A percentile compares a stretch with the other conserved stretches of the same genome.
Evolutionary conservation across 2,329 filamentous ascomycete species (phyloP).

Genomic region (Sphaerostilbella broomeana): DNA sequence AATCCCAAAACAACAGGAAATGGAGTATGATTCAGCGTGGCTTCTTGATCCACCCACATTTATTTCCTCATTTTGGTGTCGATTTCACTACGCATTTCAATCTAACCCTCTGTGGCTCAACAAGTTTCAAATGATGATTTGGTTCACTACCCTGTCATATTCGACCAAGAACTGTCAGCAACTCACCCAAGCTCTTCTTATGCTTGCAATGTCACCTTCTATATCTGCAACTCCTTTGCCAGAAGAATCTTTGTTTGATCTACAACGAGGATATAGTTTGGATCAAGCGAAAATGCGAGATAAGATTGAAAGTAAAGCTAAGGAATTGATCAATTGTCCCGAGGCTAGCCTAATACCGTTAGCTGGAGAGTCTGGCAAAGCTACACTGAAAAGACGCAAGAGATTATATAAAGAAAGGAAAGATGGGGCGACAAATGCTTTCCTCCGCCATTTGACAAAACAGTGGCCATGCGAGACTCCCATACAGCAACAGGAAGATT

Average conservation of each 20-base stretch:
- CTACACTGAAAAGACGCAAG: neutral
- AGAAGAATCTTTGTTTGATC: neutral
- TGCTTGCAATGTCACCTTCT: neutral
- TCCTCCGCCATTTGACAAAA: neutral
- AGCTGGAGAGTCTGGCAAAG: neutral
- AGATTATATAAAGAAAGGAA: neutral
- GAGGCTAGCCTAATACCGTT: neutral
- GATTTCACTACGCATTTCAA: neutral
- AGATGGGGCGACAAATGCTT: neutral
- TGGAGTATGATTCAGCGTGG: neutral
- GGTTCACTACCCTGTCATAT: neutral
- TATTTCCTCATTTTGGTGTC: neutral
- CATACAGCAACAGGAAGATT: neutral
- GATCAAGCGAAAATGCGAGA: neutral
- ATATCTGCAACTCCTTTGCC: neutral
- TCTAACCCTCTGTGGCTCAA: neutral
- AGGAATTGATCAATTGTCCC: neutral
- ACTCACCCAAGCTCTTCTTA: neutral
- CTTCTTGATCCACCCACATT: neutral
- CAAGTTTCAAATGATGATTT: neutral
- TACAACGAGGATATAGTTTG: neutral
- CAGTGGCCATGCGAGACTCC: neutral
- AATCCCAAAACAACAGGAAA: neutral
- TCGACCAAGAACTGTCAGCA: neutral
- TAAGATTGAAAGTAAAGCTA: neutral